A percentile compares a stretch with the other conserved stretches of the same genome.
These are phyloP conservation scores for Phylloporus sp. DNA, from an alignment of 768 basidiomycete species.

Conservation along the genomic window DNA sequence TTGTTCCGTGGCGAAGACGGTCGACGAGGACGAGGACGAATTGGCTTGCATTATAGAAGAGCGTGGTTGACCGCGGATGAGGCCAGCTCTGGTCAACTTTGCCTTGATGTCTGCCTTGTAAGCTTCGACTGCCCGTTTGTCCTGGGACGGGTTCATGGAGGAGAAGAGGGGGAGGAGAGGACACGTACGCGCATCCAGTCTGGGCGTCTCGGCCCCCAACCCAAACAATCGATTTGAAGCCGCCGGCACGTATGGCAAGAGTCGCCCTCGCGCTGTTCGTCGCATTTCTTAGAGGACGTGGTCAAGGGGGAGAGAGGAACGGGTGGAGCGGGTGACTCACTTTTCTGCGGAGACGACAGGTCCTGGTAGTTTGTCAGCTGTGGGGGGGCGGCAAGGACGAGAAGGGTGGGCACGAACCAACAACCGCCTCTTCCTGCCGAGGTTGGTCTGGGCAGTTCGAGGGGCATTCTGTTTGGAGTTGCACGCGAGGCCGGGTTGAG, in stretches of 20 bases:
- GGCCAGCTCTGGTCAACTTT: conserved; percentile 69
- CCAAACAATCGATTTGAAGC: conserved; percentile 76
- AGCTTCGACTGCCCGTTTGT: conserved; percentile 75
- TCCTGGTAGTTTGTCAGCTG: conserved; percentile 45
- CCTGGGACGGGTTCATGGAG: conserved; percentile 42
- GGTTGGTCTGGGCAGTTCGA: conserved; percentile 49
- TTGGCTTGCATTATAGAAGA: conserved; percentile 45
- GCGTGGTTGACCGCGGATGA: conserved; percentile 80
- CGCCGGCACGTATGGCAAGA: conserved; percentile 81
- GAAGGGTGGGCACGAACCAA: conserved; percentile 50
- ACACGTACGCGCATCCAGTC: conserved; percentile 80
- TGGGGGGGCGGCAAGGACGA: background rate
- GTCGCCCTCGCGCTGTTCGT: conserved; percentile 77
- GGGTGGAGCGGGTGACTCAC: conserved; percentile 33
- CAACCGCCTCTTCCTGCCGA: conserved; percentile 71
- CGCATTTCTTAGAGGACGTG: conserved; percentile 64
- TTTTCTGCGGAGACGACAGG: conserved; percentile 79
- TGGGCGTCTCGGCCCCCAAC: conserved; percentile 82
- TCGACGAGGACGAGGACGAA: conserved; percentile 27
- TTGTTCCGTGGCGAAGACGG: conserved; percentile 33
- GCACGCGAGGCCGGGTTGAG: conserved; percentile 23
- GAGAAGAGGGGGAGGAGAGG: conserved; percentile 1
- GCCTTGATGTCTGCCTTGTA: conserved; percentile 86
- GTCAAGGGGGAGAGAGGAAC: conserved; percentile 3
- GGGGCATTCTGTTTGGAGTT: conserved; percentile 45